Percentiles rank a stretch among this genome's conserved stretches.
These are phyloP conservation scores for Heterobasidion occidentale DNA, from an alignment of 1,284 basidiomycete genomes.

Conservation along the genomic window DNA sequence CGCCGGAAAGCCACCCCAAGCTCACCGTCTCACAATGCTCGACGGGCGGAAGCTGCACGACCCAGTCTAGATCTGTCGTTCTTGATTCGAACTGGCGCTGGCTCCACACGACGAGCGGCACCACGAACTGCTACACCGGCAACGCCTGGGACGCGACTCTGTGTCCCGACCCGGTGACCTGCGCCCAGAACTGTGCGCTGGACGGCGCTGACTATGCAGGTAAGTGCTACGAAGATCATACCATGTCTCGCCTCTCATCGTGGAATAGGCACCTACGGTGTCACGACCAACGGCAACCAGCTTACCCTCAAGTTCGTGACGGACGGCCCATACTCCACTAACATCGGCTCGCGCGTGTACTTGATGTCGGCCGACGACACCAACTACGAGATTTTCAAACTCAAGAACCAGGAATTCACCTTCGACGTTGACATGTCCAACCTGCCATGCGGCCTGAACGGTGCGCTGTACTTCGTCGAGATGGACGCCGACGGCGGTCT, in stretches of 20 bases:
- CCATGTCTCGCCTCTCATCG: too few relatives aligned
- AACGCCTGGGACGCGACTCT: slow-evolving; percentile 40
- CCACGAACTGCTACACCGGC: slow-evolving; percentile 50
- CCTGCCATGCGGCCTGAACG: slow-evolving; percentile 49
- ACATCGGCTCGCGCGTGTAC: slow-evolving; percentile 53
- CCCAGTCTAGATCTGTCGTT: slow-evolving; percentile 25
- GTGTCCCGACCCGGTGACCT: slow-evolving; percentile 37
- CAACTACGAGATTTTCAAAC: slow-evolving; percentile 44
- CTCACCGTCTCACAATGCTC: slow-evolving; percentile 33
- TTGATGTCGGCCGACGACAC: slow-evolving; percentile 33
- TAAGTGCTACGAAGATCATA: too few relatives aligned
- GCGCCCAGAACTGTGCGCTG: slow-evolving; percentile 29
- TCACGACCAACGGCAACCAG: slow-evolving; percentile 26
- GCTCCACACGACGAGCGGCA: slow-evolving; percentile 32
- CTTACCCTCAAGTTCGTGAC: slow-evolving; percentile 43
- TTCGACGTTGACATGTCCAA: slow-evolving; percentile 51
- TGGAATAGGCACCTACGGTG: slow-evolving; percentile 24
- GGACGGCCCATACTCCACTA: slow-evolving; percentile 22
- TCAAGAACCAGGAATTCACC: slow-evolving; percentile 47
- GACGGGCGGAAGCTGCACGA: slow-evolving; percentile 28
- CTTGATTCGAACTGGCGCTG: slow-evolving; percentile 51
- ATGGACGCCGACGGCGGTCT: slow-evolving; percentile 34
- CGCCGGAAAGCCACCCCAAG: slow-evolving; percentile 32
- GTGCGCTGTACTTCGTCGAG: slow-evolving; percentile 34
- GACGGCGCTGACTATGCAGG: slow-evolving; percentile 27